These are phyloP conservation scores for Boletus pseudopeckii DNA, from an alignment of 768 basidiomycete species.

Conservation along the genomic window DNA sequence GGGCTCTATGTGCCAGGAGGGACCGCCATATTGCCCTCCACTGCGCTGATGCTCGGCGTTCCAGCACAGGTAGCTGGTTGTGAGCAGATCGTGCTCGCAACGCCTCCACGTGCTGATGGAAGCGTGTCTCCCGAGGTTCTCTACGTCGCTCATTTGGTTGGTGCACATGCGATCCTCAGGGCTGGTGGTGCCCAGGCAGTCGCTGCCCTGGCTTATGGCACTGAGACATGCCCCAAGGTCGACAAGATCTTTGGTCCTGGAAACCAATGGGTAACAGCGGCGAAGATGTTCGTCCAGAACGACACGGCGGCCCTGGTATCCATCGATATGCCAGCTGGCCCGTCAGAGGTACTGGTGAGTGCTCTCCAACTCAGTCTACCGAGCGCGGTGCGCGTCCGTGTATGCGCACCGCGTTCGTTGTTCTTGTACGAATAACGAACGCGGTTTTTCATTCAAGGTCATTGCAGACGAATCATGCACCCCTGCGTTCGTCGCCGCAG, in stretches of 20 bases:
- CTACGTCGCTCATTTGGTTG: slow-evolving; percentile 90
- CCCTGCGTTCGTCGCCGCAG: slow-evolving; percentile 91
- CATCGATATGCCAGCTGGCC: slow-evolving; percentile 99
- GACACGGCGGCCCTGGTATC: slow-evolving; percentile 95
- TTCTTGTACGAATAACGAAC: slow-evolving; percentile 36
- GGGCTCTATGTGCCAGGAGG: slow-evolving; percentile 98
- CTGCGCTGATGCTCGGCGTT: slow-evolving; percentile 96
- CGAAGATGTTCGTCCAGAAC: slow-evolving; percentile 99
- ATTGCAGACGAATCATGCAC: slow-evolving; percentile 87
- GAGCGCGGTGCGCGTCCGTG: slow-evolving; percentile 63
- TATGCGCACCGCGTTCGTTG: slow-evolving; percentile 50
- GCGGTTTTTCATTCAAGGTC: slow-evolving; percentile 52
- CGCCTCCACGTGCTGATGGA: slow-evolving; percentile 92
- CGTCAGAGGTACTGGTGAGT: slow-evolving; percentile 89
- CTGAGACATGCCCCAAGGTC: slow-evolving; percentile 91
- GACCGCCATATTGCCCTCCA: slow-evolving; percentile 93
- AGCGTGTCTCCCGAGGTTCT: slow-evolving; percentile 95
- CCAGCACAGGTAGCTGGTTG: slow-evolving; percentile 98
- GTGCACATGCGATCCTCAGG: slow-evolving; percentile 86
- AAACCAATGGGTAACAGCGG: slow-evolving; percentile 99
- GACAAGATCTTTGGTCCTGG: slow-evolving; percentile 99
- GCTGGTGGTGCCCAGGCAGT: slow-evolving; percentile 97
- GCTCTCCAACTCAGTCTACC: not conserved
- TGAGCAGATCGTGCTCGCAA: slow-evolving; percentile 87
- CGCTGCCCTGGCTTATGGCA: slow-evolving; percentile 95